These are phyloP conservation scores for Cladosporium sp. DNA, from an alignment of 2,329 filamentous ascomycete species.

Conservation along the genomic window DNA sequence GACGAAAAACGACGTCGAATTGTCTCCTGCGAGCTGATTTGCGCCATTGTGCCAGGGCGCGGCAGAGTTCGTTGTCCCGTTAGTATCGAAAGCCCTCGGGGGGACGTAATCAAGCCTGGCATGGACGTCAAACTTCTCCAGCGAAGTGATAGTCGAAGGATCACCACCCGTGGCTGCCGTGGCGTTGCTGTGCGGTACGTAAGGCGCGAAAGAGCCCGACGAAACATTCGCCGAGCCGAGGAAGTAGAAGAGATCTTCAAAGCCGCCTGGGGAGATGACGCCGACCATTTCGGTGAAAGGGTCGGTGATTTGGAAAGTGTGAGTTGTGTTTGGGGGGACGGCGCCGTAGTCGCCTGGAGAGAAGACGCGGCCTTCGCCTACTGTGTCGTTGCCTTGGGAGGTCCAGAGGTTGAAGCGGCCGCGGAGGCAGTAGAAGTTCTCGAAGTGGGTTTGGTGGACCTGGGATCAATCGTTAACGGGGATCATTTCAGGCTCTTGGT, in stretches of 20 bases:
- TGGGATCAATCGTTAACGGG: not conserved
- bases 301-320: constrained; percentile 47
- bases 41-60: not conserved
- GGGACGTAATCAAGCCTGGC: constrained; percentile 34
- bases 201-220: constrained; percentile 35
- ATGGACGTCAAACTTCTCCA: constrained; percentile 33
- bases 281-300: constrained; percentile 47
- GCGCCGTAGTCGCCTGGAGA: constrained; percentile 44
- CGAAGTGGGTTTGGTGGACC: not conserved
- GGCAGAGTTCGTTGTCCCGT: not conserved
- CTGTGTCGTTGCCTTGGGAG: constrained; percentile 32
- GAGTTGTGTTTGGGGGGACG: constrained; percentile 43
- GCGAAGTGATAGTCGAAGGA: constrained; percentile 31
- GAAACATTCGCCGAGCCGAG: constrained; percentile 35
- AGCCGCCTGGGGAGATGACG: constrained; percentile 45
- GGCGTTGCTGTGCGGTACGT: constrained; percentile 32
- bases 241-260: constrained; percentile 39
- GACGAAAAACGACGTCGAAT: not conserved
- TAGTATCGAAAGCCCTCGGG: constrained; percentile 17
- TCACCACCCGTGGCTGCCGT: constrained; percentile 28
- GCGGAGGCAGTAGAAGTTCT: not conserved
- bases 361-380: constrained; percentile 37
- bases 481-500: too few relatives aligned
- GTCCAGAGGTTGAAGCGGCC: constrained; percentile 48
- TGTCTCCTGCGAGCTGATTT: not conserved